phyloP scores from a whole-genome alignment of 441 rosid genomes.

The Capsella rubella region DNA sequence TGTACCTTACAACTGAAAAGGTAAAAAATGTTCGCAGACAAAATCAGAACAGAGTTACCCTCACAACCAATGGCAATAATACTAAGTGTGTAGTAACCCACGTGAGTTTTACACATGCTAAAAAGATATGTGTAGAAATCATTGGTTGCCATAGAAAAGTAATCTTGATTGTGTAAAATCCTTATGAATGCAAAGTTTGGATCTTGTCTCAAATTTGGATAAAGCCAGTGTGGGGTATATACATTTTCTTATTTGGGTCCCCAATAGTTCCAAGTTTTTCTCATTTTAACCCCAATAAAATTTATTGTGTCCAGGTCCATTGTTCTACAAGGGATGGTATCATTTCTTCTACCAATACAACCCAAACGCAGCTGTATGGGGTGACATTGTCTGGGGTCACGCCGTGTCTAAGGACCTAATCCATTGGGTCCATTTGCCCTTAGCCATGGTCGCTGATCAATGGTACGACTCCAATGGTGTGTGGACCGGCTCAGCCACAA shows the following conservation, averaged over 20 bases:
- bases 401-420: slow-evolving; percentile 90
- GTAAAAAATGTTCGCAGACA: slow-evolving; percentile 30
- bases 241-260: background rate
- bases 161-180: slow-evolving; percentile 16
- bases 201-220: slow-evolving; percentile 36
- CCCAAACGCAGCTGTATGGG: slow-evolving; percentile 89
- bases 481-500: slow-evolving; percentile 96
- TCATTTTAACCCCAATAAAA: background rate
- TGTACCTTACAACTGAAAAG: slow-evolving; percentile 14
- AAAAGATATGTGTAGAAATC: slow-evolving; percentile 24
- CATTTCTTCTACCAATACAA: slow-evolving; percentile 95
- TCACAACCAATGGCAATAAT: slow-evolving; percentile 30
- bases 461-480: slow-evolving; percentile 93
- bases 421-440: slow-evolving; percentile 86
- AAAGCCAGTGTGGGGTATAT: slow-evolving; percentile 31
- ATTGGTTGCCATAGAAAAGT: slow-evolving; percentile 41
- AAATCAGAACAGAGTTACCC: slow-evolving; percentile 38
- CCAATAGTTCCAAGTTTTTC: background rate
- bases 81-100: slow-evolving; percentile 25
- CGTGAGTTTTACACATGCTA: slow-evolving; percentile 39
- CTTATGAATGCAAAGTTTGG: slow-evolving; percentile 37
- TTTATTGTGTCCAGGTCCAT: slow-evolving; percentile 64
- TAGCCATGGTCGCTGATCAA: slow-evolving; percentile 81
- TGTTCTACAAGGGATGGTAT: slow-evolving; percentile 90
- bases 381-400: slow-evolving; percentile 95